Conservation (phyloP, 2,329 filamentous ascomycete genomes). For the Xylaria sp. region DNA sequence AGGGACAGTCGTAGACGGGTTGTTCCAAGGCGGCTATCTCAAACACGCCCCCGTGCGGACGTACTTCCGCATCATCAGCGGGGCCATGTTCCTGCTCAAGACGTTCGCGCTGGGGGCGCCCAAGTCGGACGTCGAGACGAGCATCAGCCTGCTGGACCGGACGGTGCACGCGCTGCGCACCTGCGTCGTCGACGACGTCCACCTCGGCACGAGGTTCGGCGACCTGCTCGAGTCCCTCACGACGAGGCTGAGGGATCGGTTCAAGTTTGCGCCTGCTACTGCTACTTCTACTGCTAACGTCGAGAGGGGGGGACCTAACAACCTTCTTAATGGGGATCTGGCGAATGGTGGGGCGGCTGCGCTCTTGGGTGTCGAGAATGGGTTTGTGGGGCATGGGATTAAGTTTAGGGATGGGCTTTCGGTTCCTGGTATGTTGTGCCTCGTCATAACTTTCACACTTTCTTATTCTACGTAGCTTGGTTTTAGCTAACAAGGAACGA, state of each 20-base stretch:
- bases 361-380: constrained; percentile 23
- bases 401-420: constrained; percentile 46
- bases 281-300: too few relatives aligned
- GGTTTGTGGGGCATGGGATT: constrained; percentile 41
- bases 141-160: constrained; percentile 77
- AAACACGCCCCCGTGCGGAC: constrained; percentile 86
- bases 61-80: constrained; percentile 87
- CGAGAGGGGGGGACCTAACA: too few relatives aligned
- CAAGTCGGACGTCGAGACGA: constrained; percentile 79
- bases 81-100: constrained; percentile 85
- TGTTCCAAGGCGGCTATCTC: constrained; percentile 78
- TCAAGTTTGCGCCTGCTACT: constrained; percentile 70
- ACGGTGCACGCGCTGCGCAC: constrained; percentile 79
- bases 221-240: constrained; percentile 84
- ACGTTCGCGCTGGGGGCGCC: constrained; percentile 85
- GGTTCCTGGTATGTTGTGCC: constrained; percentile 45
- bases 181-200: constrained; percentile 85
- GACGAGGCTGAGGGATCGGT: constrained; percentile 76
- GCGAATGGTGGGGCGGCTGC: too few relatives aligned
- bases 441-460: not conserved
- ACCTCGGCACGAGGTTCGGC: constrained; percentile 84
- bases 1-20: constrained; percentile 77
- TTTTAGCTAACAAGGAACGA: too few relatives aligned
- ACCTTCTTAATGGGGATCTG: too few relatives aligned
- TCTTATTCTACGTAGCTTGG: too few relatives aligned